phyloP scores from a whole-genome alignment of 2,329 filamentous ascomycete species.

The Phyllosticta citribraziliensis region DNA sequence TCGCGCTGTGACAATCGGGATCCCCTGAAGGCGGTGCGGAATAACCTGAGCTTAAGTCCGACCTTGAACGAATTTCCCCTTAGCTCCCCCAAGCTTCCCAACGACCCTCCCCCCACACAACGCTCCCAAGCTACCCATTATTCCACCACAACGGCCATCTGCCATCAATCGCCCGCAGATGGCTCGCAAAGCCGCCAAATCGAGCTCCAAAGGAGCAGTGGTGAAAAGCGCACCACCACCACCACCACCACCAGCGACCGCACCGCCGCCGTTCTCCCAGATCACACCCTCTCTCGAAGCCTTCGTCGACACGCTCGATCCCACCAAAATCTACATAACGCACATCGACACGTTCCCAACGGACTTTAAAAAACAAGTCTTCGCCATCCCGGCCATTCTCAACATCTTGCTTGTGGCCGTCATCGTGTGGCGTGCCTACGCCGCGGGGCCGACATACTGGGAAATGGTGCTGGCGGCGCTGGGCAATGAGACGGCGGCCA shows the following conservation, averaged over 20 bases:
- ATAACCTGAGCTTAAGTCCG: constrained; percentile 3
- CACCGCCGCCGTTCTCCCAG: constrained; percentile 54
- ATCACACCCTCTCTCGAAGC: constrained; percentile 53
- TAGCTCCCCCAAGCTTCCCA: neutral
- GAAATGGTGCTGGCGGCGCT: constrained; percentile 54
- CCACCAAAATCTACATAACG: constrained; percentile 67
- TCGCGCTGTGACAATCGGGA: neutral
- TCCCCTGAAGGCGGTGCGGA: neutral
- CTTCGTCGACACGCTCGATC: constrained; percentile 57
- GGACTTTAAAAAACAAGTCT: constrained; percentile 72
- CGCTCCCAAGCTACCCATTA: neutral
- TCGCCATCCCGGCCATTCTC: constrained; percentile 66
- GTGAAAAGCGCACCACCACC: neutral
- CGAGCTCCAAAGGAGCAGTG: neutral
- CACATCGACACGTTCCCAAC: constrained; percentile 67
- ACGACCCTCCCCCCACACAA: neutral
- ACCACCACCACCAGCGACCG: constrained; percentile 12
- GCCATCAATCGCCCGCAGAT: neutral
- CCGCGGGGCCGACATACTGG: constrained; percentile 64
- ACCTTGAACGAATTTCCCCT: neutral
- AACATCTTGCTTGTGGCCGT: constrained; percentile 58
- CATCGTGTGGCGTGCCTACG: constrained; percentile 59
- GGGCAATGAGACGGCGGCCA: constrained; percentile 56
- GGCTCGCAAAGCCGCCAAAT: constrained; percentile 7
- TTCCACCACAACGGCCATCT: neutral